phyloP scores from a whole-genome alignment of 352 stramenopile genomes.

The Phytophthora gonapodyides region DNA sequence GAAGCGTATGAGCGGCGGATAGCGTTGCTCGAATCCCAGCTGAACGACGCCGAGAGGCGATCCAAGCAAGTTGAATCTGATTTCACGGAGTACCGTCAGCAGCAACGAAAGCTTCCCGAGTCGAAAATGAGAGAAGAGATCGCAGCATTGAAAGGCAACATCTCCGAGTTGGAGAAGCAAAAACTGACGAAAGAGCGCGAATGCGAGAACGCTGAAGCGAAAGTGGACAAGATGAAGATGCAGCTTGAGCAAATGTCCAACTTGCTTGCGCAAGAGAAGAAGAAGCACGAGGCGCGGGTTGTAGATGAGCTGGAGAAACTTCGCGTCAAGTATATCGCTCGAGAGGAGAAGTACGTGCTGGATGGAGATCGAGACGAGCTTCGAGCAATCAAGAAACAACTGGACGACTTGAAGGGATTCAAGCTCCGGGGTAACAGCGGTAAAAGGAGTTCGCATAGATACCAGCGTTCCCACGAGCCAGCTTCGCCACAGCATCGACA shows the following conservation, averaged over 20 bases:
- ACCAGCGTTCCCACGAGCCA: slow-evolving; percentile 12
- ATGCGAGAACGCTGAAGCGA: slow-evolving; percentile 43
- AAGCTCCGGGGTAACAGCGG: slow-evolving; percentile 24
- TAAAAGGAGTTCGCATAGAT: slow-evolving; percentile 5
- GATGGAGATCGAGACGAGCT: slow-evolving; percentile 82
- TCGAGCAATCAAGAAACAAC: slow-evolving; percentile 79
- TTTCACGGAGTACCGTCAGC: slow-evolving; percentile 68
- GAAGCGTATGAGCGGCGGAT: slow-evolving; percentile 57
- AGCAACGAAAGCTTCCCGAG: slow-evolving; percentile 79
- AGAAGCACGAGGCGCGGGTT: slow-evolving; percentile 63
- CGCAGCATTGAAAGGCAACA: slow-evolving; percentile 50
- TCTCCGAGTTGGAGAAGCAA: slow-evolving; percentile 68
- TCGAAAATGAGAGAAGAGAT: slow-evolving; percentile 76
- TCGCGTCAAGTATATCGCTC: slow-evolving; percentile 77
- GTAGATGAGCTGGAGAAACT: slow-evolving; percentile 81
- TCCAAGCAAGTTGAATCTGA: slow-evolving; percentile 65
- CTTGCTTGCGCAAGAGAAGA: slow-evolving; percentile 65
- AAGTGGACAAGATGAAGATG: slow-evolving; percentile 42
- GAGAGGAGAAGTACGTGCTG: slow-evolving; percentile 80
- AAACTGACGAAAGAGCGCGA: slow-evolving; percentile 47
- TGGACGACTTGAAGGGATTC: slow-evolving; percentile 71
- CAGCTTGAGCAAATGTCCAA: slow-evolving; percentile 67
- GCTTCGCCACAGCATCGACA: slow-evolving; percentile 14
- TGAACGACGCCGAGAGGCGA: slow-evolving; percentile 51
- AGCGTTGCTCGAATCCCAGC: slow-evolving; percentile 43